These are phyloP conservation scores for Ceratobasidium papillatum DNA, from an alignment of 1,284 basidiomycete species.

Conservation along the genomic window DNA sequence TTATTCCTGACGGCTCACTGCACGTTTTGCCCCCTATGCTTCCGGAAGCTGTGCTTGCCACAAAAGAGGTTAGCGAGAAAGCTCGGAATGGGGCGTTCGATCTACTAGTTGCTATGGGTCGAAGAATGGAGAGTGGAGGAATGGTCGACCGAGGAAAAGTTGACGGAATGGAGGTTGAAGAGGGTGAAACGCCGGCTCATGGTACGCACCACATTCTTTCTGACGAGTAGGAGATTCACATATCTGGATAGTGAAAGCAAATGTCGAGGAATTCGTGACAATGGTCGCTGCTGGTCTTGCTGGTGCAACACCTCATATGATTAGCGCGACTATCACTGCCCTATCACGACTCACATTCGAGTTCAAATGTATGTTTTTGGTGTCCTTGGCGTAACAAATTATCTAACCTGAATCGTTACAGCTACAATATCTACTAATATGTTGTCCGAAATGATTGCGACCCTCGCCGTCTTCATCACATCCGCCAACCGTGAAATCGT, in stretches of 20 bases:
- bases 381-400: not conserved
- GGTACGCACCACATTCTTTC: slow-evolving; percentile 54
- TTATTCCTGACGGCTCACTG: slow-evolving; percentile 75
- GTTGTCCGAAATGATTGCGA: slow-evolving; percentile 86
- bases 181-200: slow-evolving; percentile 62
- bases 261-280: slow-evolving; percentile 91
- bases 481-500: slow-evolving; percentile 98
- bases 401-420: slow-evolving; percentile 49
- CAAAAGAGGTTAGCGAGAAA: slow-evolving; percentile 97
- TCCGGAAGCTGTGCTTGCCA: slow-evolving; percentile 96
- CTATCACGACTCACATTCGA: slow-evolving; percentile 95
- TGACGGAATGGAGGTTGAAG: slow-evolving; percentile 76
- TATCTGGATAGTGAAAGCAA: slow-evolving; percentile 70
- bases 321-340: slow-evolving; percentile 95
- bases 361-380: slow-evolving; percentile 77
- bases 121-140: slow-evolving; percentile 91
- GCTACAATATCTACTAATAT: slow-evolving; percentile 78
- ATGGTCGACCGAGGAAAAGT: slow-evolving; percentile 79
- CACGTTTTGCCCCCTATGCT: slow-evolving; percentile 90
- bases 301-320: slow-evolving; percentile 96
- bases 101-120: slow-evolving; percentile 89
- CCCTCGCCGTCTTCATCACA: slow-evolving; percentile 87
- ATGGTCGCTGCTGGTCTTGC: slow-evolving; percentile 97
- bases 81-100: slow-evolving; percentile 91
- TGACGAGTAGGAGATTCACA: not conserved